Conservation (phyloP, 2,329 filamentous ascomycete genomes). For the Exophiala lecanii-corni region DNA sequence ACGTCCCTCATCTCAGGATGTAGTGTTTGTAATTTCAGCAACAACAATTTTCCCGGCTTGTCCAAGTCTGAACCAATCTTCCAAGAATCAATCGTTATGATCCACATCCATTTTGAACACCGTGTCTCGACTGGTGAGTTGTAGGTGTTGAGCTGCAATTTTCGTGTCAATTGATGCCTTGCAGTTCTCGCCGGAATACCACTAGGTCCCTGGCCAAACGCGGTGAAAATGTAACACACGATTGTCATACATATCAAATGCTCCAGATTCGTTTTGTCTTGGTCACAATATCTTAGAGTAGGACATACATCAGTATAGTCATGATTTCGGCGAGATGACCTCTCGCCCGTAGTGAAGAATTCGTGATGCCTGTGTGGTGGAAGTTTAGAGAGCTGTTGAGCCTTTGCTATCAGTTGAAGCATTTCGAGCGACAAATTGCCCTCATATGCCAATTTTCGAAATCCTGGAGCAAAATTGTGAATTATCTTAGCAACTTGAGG, state of each 20-base stretch:
- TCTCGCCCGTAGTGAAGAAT: neutral
- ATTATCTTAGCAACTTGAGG: neutral
- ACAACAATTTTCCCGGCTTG: neutral
- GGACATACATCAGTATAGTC: slow-evolving; percentile 10
- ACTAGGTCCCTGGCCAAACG: slow-evolving; percentile 1
- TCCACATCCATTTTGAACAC: slow-evolving; percentile 5
- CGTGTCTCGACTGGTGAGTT: neutral
- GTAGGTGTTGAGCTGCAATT: neutral
- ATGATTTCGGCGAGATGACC: neutral
- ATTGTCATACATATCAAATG: slow-evolving; percentile 2
- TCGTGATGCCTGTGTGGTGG: neutral
- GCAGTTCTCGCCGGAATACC: neutral
- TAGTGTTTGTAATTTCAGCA: slow-evolving; percentile 3
- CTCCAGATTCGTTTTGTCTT: slow-evolving; percentile 1
- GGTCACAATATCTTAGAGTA: neutral
- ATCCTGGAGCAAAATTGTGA: neutral
- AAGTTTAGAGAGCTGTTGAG: neutral
- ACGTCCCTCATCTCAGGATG: slow-evolving; percentile 2
- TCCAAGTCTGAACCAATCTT: neutral
- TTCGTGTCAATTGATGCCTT: neutral
- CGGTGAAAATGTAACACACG: slow-evolving; percentile 1
- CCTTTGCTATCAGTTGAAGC: neutral
- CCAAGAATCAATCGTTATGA: slow-evolving; percentile 3
- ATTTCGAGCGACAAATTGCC: slow-evolving; percentile 4
- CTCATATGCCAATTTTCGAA: neutral